Evolutionary conservation across 345 rosid species (phyloP).

Genomic region (Brassica carinata): DNA sequence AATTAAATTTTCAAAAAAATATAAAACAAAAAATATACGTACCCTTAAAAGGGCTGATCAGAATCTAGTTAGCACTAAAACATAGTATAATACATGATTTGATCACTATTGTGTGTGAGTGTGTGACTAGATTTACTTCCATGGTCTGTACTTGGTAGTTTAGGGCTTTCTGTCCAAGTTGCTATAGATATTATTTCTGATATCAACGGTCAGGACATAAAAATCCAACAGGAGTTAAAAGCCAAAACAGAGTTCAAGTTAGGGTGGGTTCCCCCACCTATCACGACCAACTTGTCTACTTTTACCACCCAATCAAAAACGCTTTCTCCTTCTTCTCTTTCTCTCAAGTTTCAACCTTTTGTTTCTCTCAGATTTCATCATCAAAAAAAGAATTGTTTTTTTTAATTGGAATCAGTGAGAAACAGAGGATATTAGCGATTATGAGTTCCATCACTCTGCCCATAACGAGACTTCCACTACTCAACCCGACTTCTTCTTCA

Average conservation of each 20-base stretch:
- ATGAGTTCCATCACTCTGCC: slow-evolving; percentile 43
- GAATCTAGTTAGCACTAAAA: neutral
- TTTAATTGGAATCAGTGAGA: slow-evolving; percentile 18
- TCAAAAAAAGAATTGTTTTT: neutral
- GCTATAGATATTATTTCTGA: slow-evolving; percentile 1
- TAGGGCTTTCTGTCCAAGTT: neutral
- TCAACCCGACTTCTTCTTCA: slow-evolving; percentile 1
- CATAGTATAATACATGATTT: neutral
- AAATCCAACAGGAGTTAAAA: slow-evolving; percentile 7
- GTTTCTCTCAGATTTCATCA: neutral
- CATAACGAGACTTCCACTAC: slow-evolving; percentile 36
- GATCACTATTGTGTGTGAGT: neutral
- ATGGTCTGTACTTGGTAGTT: neutral
- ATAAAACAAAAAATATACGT: too few species aligned
- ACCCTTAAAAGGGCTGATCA: too few species aligned
- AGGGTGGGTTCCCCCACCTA: neutral
- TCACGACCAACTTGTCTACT: slow-evolving; percentile 19
- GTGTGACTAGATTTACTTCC: neutral
- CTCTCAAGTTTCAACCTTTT: neutral
- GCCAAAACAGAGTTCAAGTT: slow-evolving; percentile 18
- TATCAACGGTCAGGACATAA: slow-evolving; percentile 7
- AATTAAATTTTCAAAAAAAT: too few species aligned
- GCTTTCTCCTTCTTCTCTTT: neutral
- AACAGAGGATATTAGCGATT: slow-evolving; percentile 31
- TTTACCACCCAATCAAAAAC: neutral